Evolutionary conservation across 1,139 yeast species (phyloP).

Genomic region (Taphrina communis): DNA sequence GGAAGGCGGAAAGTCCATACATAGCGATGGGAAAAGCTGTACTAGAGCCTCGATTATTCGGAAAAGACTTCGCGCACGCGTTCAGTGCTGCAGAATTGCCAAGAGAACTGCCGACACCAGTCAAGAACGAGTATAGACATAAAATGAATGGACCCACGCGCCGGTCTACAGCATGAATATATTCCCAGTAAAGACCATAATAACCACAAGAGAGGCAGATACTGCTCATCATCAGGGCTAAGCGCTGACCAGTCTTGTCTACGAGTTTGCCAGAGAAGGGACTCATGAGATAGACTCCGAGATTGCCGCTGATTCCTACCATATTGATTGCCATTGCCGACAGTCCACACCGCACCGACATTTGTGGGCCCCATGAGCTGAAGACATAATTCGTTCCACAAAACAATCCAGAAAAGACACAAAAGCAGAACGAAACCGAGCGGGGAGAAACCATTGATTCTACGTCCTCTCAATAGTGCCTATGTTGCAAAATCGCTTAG

Average conservation of each 20-base stretch:
- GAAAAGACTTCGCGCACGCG: slow-evolving; percentile 56
- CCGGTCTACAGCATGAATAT: neutral
- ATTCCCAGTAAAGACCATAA: slow-evolving; percentile 30
- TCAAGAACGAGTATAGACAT: slow-evolving; percentile 47
- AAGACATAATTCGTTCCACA: slow-evolving; percentile 32
- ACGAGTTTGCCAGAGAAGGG: slow-evolving; percentile 59
- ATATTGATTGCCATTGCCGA: slow-evolving; percentile 63
- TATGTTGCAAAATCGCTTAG: neutral
- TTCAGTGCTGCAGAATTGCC: slow-evolving; percentile 55
- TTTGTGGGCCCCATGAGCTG: slow-evolving; percentile 64
- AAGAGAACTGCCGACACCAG: slow-evolving; percentile 54
- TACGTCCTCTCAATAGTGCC: neutral
- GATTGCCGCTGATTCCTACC: slow-evolving; percentile 65
- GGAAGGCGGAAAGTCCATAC: slow-evolving; percentile 55
- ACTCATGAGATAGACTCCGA: slow-evolving; percentile 68
- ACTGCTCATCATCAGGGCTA: slow-evolving; percentile 28
- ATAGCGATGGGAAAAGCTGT: slow-evolving; percentile 55
- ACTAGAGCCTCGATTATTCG: slow-evolving; percentile 25
- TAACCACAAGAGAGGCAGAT: slow-evolving; percentile 24
- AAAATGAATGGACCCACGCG: neutral
- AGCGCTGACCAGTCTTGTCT: slow-evolving; percentile 45
- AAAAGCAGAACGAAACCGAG: slow-evolving; percentile 11
- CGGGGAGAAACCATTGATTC: slow-evolving; percentile 6
- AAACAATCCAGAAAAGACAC: slow-evolving; percentile 23
- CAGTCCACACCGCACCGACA: slow-evolving; percentile 60